Percentiles rank a stretch among this genome's conserved stretches.
phyloP scores from a whole-genome alignment of 306 rosid genomes.

The Quercus parvula region DNA sequence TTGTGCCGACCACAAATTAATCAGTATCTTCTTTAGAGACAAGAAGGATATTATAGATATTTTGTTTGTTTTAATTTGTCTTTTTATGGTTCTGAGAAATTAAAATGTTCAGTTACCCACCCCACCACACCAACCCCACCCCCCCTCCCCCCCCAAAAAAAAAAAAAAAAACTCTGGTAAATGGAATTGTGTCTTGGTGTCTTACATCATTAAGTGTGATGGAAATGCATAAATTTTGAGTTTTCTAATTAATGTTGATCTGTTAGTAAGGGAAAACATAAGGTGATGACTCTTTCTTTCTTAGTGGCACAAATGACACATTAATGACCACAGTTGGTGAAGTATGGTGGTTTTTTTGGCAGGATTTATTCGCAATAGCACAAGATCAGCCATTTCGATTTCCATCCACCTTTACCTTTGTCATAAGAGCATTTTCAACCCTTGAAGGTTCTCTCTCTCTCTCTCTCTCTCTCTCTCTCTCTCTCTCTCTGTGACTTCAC shows the following conservation, averaged over 20 bases:
- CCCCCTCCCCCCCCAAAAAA: too few relatives aligned
- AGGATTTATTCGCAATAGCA: slow-evolving; percentile 89
- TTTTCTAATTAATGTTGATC: background rate
- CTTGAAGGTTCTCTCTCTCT: slow-evolving; percentile 61
- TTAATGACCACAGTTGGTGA: slow-evolving; percentile 2
- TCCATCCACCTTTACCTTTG: slow-evolving; percentile 90
- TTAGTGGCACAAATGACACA: background rate
- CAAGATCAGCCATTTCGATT: slow-evolving; percentile 90
- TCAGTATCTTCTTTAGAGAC: background rate
- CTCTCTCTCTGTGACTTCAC: too few relatives aligned
- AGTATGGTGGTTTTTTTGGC: slow-evolving; percentile 18
- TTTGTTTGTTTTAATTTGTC: background rate
- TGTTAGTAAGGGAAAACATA: slow-evolving; percentile 3
- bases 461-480: slow-evolving; percentile 16
- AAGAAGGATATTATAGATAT: background rate
- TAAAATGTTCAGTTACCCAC: too few relatives aligned
- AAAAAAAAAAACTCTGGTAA: background rate
- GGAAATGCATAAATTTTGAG: background rate
- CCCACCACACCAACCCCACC: accelerated
- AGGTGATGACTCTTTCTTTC: background rate
- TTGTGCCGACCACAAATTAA: background rate
- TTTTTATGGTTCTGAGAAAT: too few relatives aligned
- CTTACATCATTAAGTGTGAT: background rate
- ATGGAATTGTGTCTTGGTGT: slow-evolving; percentile 3
- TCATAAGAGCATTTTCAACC: slow-evolving; percentile 84